Evolutionary conservation across 768 basidiomycete genomes (phyloP).

Genomic region (Pluteus cervinus): DNA sequence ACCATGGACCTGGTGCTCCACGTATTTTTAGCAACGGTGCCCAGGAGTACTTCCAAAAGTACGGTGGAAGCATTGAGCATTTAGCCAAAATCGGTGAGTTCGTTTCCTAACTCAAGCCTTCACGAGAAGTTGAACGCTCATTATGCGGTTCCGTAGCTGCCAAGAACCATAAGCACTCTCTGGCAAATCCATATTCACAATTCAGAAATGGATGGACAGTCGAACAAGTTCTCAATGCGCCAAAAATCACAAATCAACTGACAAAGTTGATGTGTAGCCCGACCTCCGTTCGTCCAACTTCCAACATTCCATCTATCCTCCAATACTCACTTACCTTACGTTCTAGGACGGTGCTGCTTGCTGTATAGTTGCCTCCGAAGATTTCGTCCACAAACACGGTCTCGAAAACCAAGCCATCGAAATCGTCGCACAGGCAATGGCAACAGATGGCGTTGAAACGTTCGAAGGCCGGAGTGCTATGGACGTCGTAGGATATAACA

Average conservation of each 20-base stretch:
- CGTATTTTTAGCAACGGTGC: constrained; percentile 72
- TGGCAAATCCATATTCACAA: constrained; percentile 83
- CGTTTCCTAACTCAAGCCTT: background rate
- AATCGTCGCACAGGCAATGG: constrained; percentile 59
- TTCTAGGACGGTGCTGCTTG: constrained; percentile 68
- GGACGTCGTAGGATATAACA: constrained; percentile 76
- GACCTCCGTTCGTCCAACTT: constrained; percentile 49
- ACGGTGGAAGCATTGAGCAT: constrained; percentile 60
- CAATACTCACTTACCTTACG: constrained; percentile 3
- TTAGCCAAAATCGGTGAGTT: constrained; percentile 71
- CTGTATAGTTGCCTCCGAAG: constrained; percentile 73
- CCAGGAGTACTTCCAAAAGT: constrained; percentile 72
- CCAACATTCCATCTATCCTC: background rate
- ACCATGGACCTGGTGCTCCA: constrained; percentile 65
- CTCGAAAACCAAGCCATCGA: constrained; percentile 88
- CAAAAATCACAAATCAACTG: constrained; percentile 65
- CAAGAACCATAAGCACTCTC: constrained; percentile 79
- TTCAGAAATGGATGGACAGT: constrained; percentile 75
- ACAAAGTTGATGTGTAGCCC: constrained; percentile 88
- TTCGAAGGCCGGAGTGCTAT: constrained; percentile 69
- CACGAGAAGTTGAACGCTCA: background rate
- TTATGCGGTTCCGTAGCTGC: constrained; percentile 38
- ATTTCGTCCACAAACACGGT: constrained; percentile 63
- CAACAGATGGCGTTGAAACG: constrained; percentile 59
- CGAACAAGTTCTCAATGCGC: constrained; percentile 60